A percentile compares a stretch with the other conserved stretches of the same genome.
Conservation (phyloP, 2,329 filamentous ascomycete genomes). For the Huntiella moniliformis region DNA sequence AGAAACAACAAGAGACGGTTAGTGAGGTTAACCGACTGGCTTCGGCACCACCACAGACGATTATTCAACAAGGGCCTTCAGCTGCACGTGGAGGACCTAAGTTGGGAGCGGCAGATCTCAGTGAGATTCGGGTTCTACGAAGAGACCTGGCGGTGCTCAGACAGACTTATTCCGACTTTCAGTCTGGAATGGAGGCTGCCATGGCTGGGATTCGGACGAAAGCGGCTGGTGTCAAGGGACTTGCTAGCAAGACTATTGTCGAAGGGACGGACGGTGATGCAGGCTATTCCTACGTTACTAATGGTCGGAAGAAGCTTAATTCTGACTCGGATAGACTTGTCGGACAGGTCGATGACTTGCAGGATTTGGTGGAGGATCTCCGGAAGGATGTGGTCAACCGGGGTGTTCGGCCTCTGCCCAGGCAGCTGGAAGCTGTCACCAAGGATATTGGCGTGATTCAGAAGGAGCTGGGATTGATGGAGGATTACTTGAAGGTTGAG, state of each 20-base stretch:
- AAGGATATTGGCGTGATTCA: slow-evolving; percentile 71
- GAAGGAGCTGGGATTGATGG: slow-evolving; percentile 81
- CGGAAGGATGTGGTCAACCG: slow-evolving; percentile 91
- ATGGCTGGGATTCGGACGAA: slow-evolving; percentile 73
- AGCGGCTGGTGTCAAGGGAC: slow-evolving; percentile 60
- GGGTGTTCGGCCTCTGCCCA: slow-evolving; percentile 74
- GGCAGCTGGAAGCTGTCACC: slow-evolving; percentile 73
- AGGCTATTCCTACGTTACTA: slow-evolving; percentile 71
- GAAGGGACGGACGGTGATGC: slow-evolving; percentile 55
- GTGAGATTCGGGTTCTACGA: slow-evolving; percentile 63
- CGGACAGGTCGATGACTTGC: slow-evolving; percentile 84
- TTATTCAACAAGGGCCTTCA: slow-evolving; percentile 13
- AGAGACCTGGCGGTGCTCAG: slow-evolving; percentile 80
- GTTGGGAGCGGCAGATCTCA: slow-evolving; percentile 43
- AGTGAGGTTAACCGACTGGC: slow-evolving; percentile 59
- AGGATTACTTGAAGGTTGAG: slow-evolving; percentile 77
- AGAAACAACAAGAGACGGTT: slow-evolving; percentile 73
- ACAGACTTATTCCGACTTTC: slow-evolving; percentile 84
- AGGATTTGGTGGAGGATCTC: slow-evolving; percentile 88
- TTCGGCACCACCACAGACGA: slow-evolving; percentile 23
- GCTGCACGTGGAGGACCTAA: slow-evolving; percentile 19
- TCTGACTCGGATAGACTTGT: slow-evolving; percentile 82
- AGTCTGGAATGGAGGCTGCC: slow-evolving; percentile 69
- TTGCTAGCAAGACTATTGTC: slow-evolving; percentile 50
- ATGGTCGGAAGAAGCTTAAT: slow-evolving; percentile 70